These are phyloP conservation scores for Pyrus bretschneideri DNA, from an alignment of 306 rosid genomes.

Conservation along the genomic window DNA sequence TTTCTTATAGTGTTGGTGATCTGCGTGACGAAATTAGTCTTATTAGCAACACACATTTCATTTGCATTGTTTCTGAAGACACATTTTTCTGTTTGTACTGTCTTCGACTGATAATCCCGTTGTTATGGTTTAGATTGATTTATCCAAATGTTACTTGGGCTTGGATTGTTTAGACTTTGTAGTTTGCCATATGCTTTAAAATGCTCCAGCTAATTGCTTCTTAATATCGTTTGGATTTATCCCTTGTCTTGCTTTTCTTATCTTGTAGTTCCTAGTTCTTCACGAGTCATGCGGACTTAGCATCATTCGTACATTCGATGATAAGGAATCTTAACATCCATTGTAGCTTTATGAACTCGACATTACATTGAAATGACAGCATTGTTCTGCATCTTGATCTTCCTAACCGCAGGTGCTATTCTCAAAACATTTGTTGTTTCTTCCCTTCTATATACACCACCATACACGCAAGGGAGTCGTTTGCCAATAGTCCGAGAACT, in stretches of 20 bases:
- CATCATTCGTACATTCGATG: no score
- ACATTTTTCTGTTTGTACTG: background rate
- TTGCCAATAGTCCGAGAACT: background rate
- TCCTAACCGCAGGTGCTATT: slow-evolving; percentile 10
- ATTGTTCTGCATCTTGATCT: slow-evolving; percentile 15
- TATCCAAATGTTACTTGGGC: background rate
- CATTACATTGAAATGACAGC: slow-evolving; percentile 3
- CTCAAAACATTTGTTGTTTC: background rate
- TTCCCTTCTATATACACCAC: background rate
- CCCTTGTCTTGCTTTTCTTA: background rate
- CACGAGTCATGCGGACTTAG: no score
- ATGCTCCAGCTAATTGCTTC: background rate
- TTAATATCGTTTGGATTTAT: background rate
- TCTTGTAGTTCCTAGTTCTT: background rate
- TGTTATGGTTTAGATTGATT: background rate
- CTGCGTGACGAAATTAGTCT: background rate
- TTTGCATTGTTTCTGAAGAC: background rate
- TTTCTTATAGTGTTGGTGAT: background rate
- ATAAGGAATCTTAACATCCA: background rate
- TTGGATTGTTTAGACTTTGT: background rate
- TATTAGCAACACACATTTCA: background rate
- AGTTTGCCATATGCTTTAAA: background rate
- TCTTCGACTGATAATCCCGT: background rate
- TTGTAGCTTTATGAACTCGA: background rate
- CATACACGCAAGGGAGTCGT: background rate